Percentiles rank a stretch among this genome's conserved stretches.
Conservation (phyloP, 2,329 filamentous ascomycete genomes). For the Colletotrichum nymphaeae region DNA sequence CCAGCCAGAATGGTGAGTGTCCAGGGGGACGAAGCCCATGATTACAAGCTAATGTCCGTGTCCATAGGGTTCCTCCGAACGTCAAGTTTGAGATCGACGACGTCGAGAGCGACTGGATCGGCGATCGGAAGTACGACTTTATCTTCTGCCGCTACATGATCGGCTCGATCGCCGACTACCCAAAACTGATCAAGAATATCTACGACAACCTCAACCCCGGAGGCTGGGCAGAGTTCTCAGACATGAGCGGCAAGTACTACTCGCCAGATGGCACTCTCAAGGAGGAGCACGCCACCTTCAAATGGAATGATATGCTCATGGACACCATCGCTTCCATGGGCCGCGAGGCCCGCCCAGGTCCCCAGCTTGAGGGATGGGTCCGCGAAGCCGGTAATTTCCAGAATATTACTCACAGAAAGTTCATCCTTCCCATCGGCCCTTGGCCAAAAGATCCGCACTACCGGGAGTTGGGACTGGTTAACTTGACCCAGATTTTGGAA, state of each 20-base stretch:
- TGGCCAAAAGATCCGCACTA: conserved; percentile 42
- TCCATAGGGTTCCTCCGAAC: conserved; percentile 65
- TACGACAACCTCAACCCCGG: conserved; percentile 43
- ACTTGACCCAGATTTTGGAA: conserved; percentile 35
- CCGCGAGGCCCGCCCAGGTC: conserved; percentile 40
- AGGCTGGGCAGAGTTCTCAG: conserved; percentile 48
- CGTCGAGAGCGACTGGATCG: conserved; percentile 61
- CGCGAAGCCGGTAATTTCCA: conserved; percentile 48
- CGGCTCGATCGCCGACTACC: conserved; percentile 4
- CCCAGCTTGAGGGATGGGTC: conserved; percentile 43
- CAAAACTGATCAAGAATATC: conserved; percentile 8
- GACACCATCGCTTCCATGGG: conserved; percentile 35
- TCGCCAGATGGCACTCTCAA: conserved; percentile 44
- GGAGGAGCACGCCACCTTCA: conserved; percentile 34
- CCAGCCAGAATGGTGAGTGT: conserved; percentile 7
- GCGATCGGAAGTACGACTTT: conserved; percentile 46
- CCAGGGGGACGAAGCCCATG: rapidly evolving
- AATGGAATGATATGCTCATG: conserved; percentile 40
- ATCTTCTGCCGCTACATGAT: conserved; percentile 41
- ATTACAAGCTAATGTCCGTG: not conserved
- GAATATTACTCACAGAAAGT: conserved; percentile 44
- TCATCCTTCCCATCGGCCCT: conserved; percentile 48
- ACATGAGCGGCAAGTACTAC: conserved; percentile 41
- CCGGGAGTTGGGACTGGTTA: conserved; percentile 38
- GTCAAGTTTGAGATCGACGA: conserved; percentile 75